Base-by-base conservation (phyloP, 768 basidiomycete species). In the Mycena filopes region DNA sequence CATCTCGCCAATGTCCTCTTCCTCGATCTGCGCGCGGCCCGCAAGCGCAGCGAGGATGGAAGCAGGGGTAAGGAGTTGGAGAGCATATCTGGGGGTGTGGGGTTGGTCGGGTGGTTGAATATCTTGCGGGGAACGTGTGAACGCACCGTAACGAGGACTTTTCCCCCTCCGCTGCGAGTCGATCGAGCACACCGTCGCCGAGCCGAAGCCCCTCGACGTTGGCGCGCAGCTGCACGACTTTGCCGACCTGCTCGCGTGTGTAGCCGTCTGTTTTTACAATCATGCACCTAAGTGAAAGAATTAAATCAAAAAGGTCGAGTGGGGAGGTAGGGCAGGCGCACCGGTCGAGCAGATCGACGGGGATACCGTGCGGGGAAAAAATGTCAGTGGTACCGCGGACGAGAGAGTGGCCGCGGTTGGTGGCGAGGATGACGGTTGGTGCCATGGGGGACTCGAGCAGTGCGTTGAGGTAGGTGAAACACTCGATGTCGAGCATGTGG, bases 401-500 rank as follows among this genome's bases (percentile, higher is more conserved):
- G 10, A 95, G 87, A 2, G 94, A 86, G 69, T 95, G 91, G 4
- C 97, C 98, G 23, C 98, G 87, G 76, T 99, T 99, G 26, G 97
- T 98, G 3, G 98, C 98, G 66, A 99, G 84, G 70, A 99, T 93
- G 28, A 99, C 97, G 5, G 98, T 98, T 0, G 98, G 98, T 4
- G 98, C 96, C 90, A 99, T 95, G 3, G 94, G 89, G 0, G 95
- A 96, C 78, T 99, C 98, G 48, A 99, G 86, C 11, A 98, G 86
- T 13, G 95, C 91, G 77, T 99, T 99, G 40, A 99, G 87, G 80
- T 97, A 99, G 6, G 98, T 98, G 82, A 99, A 99, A 77, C 96
- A 98, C 77, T 99, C 98, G 72, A 99, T 96, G 77, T 99, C 98
- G 65, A 99, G 89, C 97, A 99, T 99, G 80, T 99, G 98, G 25